Evolutionary conservation across 805 yeast genomes (phyloP), one percentile per base, ranked within the genome.

Genomic region (Barnettozyma salicaria): DNA sequence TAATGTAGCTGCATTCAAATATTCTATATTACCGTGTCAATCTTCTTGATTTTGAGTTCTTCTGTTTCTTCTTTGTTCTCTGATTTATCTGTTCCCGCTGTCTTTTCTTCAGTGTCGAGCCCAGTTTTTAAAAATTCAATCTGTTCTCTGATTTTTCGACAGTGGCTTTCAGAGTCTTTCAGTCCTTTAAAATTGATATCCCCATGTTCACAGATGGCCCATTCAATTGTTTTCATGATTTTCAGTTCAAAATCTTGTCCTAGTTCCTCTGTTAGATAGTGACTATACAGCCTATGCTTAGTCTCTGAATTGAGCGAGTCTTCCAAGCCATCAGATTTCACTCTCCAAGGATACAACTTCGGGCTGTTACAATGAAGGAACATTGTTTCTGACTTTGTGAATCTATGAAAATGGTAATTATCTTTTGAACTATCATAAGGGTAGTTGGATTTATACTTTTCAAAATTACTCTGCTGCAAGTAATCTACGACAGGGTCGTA

Each of bases 401-500:
- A 55, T 19, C 25, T 37, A 24, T 55, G 56, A 37, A 43, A 43
- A 24, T 34, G 18, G 16, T 51, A 55, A 37, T 53, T 55, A 27
- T 48, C 43, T 28, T 39, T 32, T 4, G 20, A 8, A 9, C 44
- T 28, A 27, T 45, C 42, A 26, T 54, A 53, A 16, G 25, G 14
- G 32, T 37, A 47, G 3, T 35, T 14, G 3, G 44, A 34, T 27
- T 43, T 42, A 20, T 43, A 48, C 13, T 34, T 44, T 13, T 46
- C 42, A 3, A 37, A 37, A 7, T 51, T 39, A 13, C 22, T 26
- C 0, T 38, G 24, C 28, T 52, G 58, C 8, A 47, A 30, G 20
- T 46, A 61, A 47, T 70, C 76, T 40, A 65, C 57, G 1, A 61
- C 61, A 1, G 78, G 77, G 45, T 72, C 76, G 37, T 58, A 69